A percentile compares a stretch with the other conserved stretches of the same genome.
These are phyloP conservation scores for Trypethelium eluteriae DNA, from an alignment of 495 filamentous ascomycete genomes.

Conservation along the genomic window DNA sequence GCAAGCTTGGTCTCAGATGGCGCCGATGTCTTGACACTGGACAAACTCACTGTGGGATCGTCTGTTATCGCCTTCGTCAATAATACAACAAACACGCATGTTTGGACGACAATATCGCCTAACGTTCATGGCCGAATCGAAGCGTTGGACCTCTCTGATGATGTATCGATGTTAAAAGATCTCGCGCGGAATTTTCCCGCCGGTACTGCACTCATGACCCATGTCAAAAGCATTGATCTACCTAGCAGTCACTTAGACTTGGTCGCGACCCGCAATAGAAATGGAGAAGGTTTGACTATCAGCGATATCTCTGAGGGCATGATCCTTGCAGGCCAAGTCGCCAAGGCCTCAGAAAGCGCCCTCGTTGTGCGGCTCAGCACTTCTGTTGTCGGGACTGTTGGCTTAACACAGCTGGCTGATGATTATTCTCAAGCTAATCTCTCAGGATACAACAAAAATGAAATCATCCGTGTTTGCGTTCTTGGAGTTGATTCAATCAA, in stretches of 20 bases:
- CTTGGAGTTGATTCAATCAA: slow-evolving; percentile 71
- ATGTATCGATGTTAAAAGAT: slow-evolving; percentile 66
- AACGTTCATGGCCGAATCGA: slow-evolving; percentile 77
- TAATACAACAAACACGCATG: slow-evolving; percentile 63
- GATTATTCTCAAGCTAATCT: slow-evolving; percentile 71
- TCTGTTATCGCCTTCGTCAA: slow-evolving; percentile 78
- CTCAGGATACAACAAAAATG: slow-evolving; percentile 64
- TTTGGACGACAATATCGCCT: slow-evolving; percentile 90
- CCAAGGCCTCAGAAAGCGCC: slow-evolving; percentile 73
- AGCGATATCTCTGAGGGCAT: slow-evolving; percentile 64
- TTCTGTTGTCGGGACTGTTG: slow-evolving; percentile 60
- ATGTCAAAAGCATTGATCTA: slow-evolving; percentile 67
- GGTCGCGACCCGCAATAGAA: slow-evolving; percentile 54
- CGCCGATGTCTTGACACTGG: slow-evolving; percentile 55
- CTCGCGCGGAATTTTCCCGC: slow-evolving; percentile 78
- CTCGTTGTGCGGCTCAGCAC: slow-evolving; percentile 81
- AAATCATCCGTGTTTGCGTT: slow-evolving; percentile 75
- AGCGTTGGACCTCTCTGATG: slow-evolving; percentile 75
- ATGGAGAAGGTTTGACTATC: slow-evolving; percentile 43
- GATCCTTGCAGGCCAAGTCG: slow-evolving; percentile 74
- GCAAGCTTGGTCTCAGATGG: slow-evolving; percentile 51
- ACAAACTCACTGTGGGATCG: slow-evolving; percentile 64
- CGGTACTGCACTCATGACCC: slow-evolving; percentile 73
- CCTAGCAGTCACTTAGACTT: slow-evolving; percentile 71
- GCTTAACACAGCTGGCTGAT: slow-evolving; percentile 72